Evolutionary conservation across 2,329 filamentous ascomycete genomes (phyloP), one percentile per base, ranked within the genome.

Genomic region (Fusarium chaquense): DNA sequence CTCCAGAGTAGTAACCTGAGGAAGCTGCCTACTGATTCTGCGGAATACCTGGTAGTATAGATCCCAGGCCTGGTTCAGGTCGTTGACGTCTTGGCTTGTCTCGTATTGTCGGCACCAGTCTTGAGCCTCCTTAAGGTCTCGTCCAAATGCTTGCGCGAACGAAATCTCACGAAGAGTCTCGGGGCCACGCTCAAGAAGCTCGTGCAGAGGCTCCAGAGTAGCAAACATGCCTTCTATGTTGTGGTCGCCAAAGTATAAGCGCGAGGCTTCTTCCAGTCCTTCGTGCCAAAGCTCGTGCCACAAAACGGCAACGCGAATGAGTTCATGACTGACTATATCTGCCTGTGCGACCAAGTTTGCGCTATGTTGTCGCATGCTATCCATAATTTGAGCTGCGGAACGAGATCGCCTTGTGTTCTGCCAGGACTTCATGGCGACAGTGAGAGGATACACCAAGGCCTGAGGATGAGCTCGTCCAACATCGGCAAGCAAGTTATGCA

Each of bases 251-350:
- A 99, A 99, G 84, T 98, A 99, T 20, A 99, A 84, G 55, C 96
- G 89, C 33, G 94, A 98, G 2, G 96, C 97, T 82, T 99, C 97
- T 80, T 99, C 96, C 18, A 99, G 85, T 30, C 93, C 97, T 80
- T 99, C 97, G 72, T 99, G 96, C 96, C 96, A 99, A 71, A 97
- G 92, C 76, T 99, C 96, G 77, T 99, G 96, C 97, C 97, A 99
- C 26, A 99, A 81, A 3, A 99, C 95, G 18, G 96, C 96, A 62
- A 99, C 97, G 53, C 96, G 90, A 76, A 99, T 98, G 58, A 99
- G 88, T 78, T 99, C 97, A 76, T 96, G 92, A 78, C 95, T 98
- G 72, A 99, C 94, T 47, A 94, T 86, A 77, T 97, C 95, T 36
- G 96, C 96, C 80, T 99, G 96, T 70, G 98, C 93, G 11, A 99